Evolutionary conservation across 2,329 filamentous ascomycete genomes (phyloP).

Genomic region (Fusarium marasasianum): DNA sequence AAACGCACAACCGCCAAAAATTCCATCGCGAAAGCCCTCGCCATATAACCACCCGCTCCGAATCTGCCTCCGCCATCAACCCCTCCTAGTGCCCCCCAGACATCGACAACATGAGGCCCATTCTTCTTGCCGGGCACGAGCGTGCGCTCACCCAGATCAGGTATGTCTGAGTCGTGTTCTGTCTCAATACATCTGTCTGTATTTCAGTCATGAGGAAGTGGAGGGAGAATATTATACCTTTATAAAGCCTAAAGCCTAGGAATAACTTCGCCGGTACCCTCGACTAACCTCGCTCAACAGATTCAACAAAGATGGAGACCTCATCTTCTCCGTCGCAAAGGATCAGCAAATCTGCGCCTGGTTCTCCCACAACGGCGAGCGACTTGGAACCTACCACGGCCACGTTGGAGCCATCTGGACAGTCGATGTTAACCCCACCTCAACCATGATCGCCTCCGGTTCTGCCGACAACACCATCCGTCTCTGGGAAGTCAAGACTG

Average conservation of each 20-base stretch:
- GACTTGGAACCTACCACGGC: conserved; percentile 94
- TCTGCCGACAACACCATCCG: conserved; percentile 98
- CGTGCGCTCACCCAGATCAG: conserved; percentile 95
- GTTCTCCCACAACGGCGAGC: conserved; percentile 98
- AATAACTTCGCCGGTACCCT: conserved; percentile 8
- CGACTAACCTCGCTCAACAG: conserved; percentile 52
- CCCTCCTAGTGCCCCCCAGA: conserved; percentile 41
- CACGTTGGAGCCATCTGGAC: conserved; percentile 99
- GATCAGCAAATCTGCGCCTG: conserved; percentile 97
- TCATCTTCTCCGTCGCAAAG: conserved; percentile 95
- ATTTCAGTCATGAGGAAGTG: not conserved
- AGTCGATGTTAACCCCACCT: conserved; percentile 93
- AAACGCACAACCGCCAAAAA: conserved; percentile 59
- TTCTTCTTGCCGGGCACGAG: conserved; percentile 95
- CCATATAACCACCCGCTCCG: conserved; percentile 45
- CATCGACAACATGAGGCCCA: conserved; percentile 84
- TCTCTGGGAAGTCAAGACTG: conserved; percentile 94
- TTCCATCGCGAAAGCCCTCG: conserved; percentile 51
- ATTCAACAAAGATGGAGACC: conserved; percentile 94
- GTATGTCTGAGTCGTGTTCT: conserved; percentile 57
- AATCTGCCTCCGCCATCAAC: conserved; percentile 44
- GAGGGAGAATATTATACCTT: conserved; percentile 9
- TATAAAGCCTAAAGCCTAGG: not conserved
- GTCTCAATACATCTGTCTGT: not conserved
- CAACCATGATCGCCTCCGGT: conserved; percentile 90